These are phyloP conservation scores for Verticillium albo-atrum DNA, from an alignment of 2,329 filamentous ascomycete species.

Conservation along the genomic window DNA sequence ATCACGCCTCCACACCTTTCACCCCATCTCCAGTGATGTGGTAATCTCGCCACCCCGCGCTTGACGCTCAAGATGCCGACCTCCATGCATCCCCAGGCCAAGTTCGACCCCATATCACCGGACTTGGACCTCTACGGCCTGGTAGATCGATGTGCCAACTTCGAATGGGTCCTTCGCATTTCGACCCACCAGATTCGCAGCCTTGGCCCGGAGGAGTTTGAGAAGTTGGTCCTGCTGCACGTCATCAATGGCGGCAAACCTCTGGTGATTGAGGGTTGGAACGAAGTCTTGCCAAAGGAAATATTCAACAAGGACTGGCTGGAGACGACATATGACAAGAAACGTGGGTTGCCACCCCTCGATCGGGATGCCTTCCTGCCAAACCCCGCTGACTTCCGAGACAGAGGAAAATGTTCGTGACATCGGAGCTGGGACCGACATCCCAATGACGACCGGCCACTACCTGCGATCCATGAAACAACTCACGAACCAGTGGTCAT, in stretches of 20 bases:
- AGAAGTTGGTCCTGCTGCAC: constrained; percentile 77
- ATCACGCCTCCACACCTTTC: background rate
- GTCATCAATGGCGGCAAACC: constrained; percentile 84
- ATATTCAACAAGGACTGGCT: constrained; percentile 83
- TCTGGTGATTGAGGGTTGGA: constrained; percentile 86
- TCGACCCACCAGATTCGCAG: constrained; percentile 72
- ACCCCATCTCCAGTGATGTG: background rate
- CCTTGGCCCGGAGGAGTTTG: constrained; percentile 74
- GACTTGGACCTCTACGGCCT: constrained; percentile 73
- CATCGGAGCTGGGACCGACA: constrained; percentile 64
- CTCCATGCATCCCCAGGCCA: constrained; percentile 72
- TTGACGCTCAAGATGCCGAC: constrained; percentile 58
- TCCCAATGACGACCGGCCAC: constrained; percentile 83
- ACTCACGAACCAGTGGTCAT: constrained; percentile 76
- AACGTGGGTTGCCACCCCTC: constrained; percentile 49
- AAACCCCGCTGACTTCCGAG: constrained; percentile 2
- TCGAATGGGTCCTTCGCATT: constrained; percentile 81
- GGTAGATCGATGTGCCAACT: constrained; percentile 76
- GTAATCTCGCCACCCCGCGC: background rate
- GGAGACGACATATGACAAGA: constrained; percentile 70
- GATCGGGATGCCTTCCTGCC: background rate
- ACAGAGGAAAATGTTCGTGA: constrained; percentile 82
- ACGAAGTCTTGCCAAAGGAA: constrained; percentile 66
- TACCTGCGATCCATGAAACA: constrained; percentile 85
- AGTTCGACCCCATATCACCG: constrained; percentile 87